Conservation (phyloP, 1,139 yeast species). For the Pichia sp. region DNA sequence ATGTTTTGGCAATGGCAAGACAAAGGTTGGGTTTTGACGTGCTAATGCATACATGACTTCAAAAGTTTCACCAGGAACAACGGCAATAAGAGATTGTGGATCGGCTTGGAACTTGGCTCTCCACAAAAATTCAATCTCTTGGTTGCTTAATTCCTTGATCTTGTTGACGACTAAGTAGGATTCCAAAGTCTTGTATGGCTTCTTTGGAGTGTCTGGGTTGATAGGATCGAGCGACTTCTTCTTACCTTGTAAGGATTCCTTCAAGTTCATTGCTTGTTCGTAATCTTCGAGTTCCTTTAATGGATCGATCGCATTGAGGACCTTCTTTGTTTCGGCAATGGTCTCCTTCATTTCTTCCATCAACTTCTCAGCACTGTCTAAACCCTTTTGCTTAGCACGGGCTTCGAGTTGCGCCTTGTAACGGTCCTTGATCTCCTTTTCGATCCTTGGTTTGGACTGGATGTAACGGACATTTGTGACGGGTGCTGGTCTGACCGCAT, state of each 20-base stretch:
- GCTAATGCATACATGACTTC: conserved; percentile 65
- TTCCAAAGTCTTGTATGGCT: conserved; percentile 68
- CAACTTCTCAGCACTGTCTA: conserved; percentile 56
- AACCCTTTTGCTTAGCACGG: conserved; percentile 49
- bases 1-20: conserved; percentile 60
- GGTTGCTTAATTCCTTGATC: conserved; percentile 49
- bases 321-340: conserved; percentile 54
- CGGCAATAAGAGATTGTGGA: conserved; percentile 64
- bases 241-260: conserved; percentile 25
- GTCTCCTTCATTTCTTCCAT: conserved; percentile 61
- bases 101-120: conserved; percentile 74
- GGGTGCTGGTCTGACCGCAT: conserved; percentile 22
- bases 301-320: conserved; percentile 66
- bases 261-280: conserved; percentile 42
- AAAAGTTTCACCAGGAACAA: conserved; percentile 55
- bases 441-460: conserved; percentile 41
- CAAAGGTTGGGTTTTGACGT: conserved; percentile 70
- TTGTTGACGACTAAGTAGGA: conserved; percentile 73
- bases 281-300: conserved; percentile 61
- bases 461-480: conserved; percentile 29
- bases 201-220: conserved; percentile 42
- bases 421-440: conserved; percentile 38
- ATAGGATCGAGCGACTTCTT: conserved; percentile 43
- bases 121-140: conserved; percentile 85
- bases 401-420: conserved; percentile 42